These are phyloP conservation scores for Phytopythium ostracodes DNA, from an alignment of 352 stramenopile species.

Conservation along the genomic window DNA sequence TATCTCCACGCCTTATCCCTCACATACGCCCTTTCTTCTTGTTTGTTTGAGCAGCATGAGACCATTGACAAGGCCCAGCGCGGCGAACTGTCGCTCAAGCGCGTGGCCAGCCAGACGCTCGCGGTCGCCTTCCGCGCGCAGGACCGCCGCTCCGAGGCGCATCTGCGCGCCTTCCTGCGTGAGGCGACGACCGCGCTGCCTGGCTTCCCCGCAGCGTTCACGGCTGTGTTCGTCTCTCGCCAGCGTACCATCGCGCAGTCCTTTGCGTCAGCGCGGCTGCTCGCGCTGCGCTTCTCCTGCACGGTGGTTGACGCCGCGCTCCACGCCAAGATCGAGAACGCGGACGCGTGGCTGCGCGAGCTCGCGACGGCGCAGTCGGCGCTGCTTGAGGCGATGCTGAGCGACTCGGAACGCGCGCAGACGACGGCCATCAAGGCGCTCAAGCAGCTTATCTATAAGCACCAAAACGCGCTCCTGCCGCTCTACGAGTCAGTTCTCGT, in stretches of 20 bases:
- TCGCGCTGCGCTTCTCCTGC: conserved; percentile 54
- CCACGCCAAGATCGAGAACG: conserved; percentile 2
- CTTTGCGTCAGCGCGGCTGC: conserved; percentile 48
- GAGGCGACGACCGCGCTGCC: conserved; percentile 28
- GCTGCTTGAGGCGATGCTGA: conserved; percentile 54
- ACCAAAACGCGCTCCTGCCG: conserved; percentile 29
- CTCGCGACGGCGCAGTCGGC: conserved; percentile 40
- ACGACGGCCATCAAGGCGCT: conserved; percentile 37
- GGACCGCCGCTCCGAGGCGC: conserved; percentile 46
- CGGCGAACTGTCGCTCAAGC: conserved; percentile 60
- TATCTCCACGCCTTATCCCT: not conserved
- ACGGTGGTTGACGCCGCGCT: conserved; percentile 42
- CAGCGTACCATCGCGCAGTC: conserved; percentile 36
- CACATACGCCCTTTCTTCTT: not conserved
- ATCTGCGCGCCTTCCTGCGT: conserved; percentile 47
- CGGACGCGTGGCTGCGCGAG: conserved; percentile 38
- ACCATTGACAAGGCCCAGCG: conserved; percentile 55
- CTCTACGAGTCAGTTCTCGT: conserved; percentile 36
- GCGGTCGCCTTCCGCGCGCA: conserved; percentile 48
- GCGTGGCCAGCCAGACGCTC: conserved; percentile 56
- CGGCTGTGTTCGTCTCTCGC: conserved; percentile 34
- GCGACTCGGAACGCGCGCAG: conserved; percentile 41
- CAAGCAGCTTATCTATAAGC: conserved; percentile 39
- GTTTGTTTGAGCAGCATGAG: conserved; percentile 44
- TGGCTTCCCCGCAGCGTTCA: conserved; percentile 48